phyloP scores from a whole-genome alignment of 2,329 filamentous ascomycete species.

The Xylariaceae sp. region DNA sequence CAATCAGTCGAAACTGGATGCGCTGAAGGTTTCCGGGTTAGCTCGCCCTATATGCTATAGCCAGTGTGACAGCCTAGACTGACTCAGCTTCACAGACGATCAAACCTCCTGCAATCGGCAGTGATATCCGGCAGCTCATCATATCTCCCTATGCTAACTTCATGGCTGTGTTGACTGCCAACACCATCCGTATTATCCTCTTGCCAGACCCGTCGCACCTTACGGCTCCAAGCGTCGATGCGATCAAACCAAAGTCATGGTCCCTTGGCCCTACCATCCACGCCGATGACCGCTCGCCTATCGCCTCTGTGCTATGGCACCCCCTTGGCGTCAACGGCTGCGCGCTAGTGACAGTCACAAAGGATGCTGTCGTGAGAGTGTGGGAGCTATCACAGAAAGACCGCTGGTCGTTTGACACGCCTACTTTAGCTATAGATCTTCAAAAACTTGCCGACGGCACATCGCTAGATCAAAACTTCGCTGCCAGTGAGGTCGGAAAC shows the following conservation, averaged over 20 bases:
- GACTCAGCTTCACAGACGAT: slow-evolving; percentile 53
- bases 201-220: slow-evolving; percentile 78
- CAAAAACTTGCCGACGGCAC: slow-evolving; percentile 84
- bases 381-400: slow-evolving; percentile 87
- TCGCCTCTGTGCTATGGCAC: slow-evolving; percentile 86
- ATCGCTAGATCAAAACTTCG: slow-evolving; percentile 76
- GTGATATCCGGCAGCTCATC: slow-evolving; percentile 78
- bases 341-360: slow-evolving; percentile 82
- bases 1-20: slow-evolving; percentile 29
- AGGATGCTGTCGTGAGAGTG: slow-evolving; percentile 79
- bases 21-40: slow-evolving; percentile 46
- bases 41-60: slow-evolving; percentile 4
- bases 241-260: slow-evolving; percentile 78
- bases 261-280: slow-evolving; percentile 91
- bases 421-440: slow-evolving; percentile 79
- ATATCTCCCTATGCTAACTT: slow-evolving; percentile 79
- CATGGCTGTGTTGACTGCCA: slow-evolving; percentile 78
- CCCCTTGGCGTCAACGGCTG: slow-evolving; percentile 78
- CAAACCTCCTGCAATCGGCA: slow-evolving; percentile 70
- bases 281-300: slow-evolving; percentile 75
- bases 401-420: slow-evolving; percentile 80
- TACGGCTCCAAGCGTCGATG: slow-evolving; percentile 60
- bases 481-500: slow-evolving; percentile 66
- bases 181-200: slow-evolving; percentile 84
- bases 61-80: slow-evolving; percentile 4